Base-by-base conservation (phyloP, 208 protist species). In the Trypanosoma grayi region DNA sequence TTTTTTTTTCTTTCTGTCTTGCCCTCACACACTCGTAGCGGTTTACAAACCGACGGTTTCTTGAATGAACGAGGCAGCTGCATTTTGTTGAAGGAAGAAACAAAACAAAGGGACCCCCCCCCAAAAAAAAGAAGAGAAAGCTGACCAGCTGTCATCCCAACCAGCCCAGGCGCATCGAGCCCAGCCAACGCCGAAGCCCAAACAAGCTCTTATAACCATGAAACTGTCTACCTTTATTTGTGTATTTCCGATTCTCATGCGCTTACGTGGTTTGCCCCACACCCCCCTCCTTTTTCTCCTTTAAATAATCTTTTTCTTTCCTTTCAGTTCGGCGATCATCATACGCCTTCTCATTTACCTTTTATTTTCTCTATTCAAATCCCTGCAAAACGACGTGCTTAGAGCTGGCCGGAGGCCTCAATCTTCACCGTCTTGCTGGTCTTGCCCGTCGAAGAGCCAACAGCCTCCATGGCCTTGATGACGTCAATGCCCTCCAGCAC, bases 401-500 rank as follows among this genome's bases (percentile, higher is more conserved):
- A 89, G 41, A 86, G 53, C 70, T 96, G 66, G 14, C 88, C 89
- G 71, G 73, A 72, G 39, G 79, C 75, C 6, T 76, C 47, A 51
- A 95, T 77, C 65, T 60, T 73, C 37, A 96, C 80, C 16, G 81
- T 76, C 66, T 76, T 52, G 52, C 45, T 58, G 48, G 87, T 86
- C 41, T 46, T 57, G 46, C 85, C 90, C 46, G 28, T 73, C 45
- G 57, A 53, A 54, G 74, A 81, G 61, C 87, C 84, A 16, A 91
- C 79, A 22, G 59, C 60, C 71, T 97, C 92, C 72, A 97, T 87
- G 41, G 74, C 79, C 73, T 84, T 85, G 9, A 97, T 69, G 37
- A 94, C 75, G 25, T 96, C 74, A 64, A 90, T 92, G 57, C 92
- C 91, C 24, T 93, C 73, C 45, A 96, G 60, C 55, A 98, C 94